A percentile compares a stretch with the other conserved stretches of the same genome.
Conservation (phyloP, 1,284 basidiomycete species). For the Apiotrichum akiyoshidainum region DNA sequence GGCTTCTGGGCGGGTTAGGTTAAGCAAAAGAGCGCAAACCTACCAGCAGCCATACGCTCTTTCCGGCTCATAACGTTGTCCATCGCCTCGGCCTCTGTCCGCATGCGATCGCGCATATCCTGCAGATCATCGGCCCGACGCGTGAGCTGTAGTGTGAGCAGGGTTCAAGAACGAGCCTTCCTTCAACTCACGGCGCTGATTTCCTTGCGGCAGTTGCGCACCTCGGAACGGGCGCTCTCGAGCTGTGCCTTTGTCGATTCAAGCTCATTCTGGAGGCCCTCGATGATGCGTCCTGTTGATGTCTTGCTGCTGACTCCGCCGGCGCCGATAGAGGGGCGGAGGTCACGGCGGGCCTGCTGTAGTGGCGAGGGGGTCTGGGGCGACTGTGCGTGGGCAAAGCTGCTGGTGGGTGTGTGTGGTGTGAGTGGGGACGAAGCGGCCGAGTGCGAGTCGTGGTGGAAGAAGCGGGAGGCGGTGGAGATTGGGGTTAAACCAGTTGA, state of each 20-base stretch:
- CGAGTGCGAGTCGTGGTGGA: constrained; percentile 4
- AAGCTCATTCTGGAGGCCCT: constrained; percentile 44
- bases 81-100: constrained; percentile 44
- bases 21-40: background rate
- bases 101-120: constrained; percentile 46
- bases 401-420: background rate
- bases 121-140: constrained; percentile 48
- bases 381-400: background rate
- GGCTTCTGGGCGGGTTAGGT: constrained; percentile 30
- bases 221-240: constrained; percentile 41
- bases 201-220: constrained; percentile 34
- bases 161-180: background rate
- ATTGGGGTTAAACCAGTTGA: constrained; percentile 23
- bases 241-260: constrained; percentile 32
- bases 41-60: constrained; percentile 45
- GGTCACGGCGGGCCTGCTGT: background rate
- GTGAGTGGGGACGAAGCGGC: constrained; percentile 10
- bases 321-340: constrained; percentile 6
- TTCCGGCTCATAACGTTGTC: constrained; percentile 47
- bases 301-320: constrained; percentile 27
- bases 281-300: constrained; percentile 37
- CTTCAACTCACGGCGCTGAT: constrained; percentile 34
- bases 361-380: constrained; percentile 12
- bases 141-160: constrained; percentile 32
- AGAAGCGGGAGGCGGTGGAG: constrained; percentile 22